Evolutionary conservation across 305 asterid species (phyloP), one percentile per base, ranked within the genome.

Genomic region (Fraxinus platypoda): DNA sequence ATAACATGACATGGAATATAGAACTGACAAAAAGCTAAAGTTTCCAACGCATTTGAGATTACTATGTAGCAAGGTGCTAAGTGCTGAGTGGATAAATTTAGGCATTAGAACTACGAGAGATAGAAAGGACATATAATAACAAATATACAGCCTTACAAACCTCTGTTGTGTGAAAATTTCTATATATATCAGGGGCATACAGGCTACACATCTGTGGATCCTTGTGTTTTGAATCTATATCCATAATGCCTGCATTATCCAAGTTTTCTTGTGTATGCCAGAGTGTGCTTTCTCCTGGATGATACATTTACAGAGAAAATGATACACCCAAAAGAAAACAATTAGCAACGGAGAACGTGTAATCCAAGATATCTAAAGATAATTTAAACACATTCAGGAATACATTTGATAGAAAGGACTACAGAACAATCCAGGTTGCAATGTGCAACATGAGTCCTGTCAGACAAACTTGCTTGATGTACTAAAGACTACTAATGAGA

Each of bases 201-300:
- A 89, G 68, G 85, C 93, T 87, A 87, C 99, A 95, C 98, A 95
- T 91, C 88, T 62, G 93, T n/a, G 97, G 98, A 85, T 95, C 97
- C 82, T 87, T 84, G 89, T 90, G 90, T 78, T 85, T 87, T 74
- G 90, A 86, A 80, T 95, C 99, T 28, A 95, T 94, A 80, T 94
- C 90, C 25, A 73, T 82, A 80, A 94, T 81, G 49, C 90, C 91
- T 75, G 83, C 80, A 62, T 85, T 92, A 76, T 85, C 88, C 85
- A 91, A 84, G 71, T 52, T 81, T 52, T 88, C 88, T 76, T 81
- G 64, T 75, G 87, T 85, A 81, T 77, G 74, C 86, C 76, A 85
- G 71, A 75, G 66, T 5, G 82, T 80, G 38, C 35, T 78, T 78
- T 82, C 80, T 84, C 86, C 97, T 93, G 94, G 91, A 87, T 68